Conservation (phyloP, 1,284 basidiomycete species). For the Amylostereum areolatum region DNA sequence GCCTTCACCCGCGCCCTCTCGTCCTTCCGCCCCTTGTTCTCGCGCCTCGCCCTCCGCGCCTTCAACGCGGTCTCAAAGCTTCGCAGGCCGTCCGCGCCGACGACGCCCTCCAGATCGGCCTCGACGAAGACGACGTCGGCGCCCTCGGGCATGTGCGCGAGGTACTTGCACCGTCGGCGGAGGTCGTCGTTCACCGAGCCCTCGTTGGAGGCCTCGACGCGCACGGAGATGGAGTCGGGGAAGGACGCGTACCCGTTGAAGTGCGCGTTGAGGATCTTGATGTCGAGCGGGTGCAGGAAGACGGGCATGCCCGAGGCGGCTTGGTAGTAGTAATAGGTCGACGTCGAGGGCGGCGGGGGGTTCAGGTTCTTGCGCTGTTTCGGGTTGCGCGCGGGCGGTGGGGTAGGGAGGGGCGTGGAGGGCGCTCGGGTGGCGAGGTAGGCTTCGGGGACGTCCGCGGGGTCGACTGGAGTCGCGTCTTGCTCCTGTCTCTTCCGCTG, state of each 20-base stretch:
- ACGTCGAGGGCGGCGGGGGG: slow-evolving; percentile 74
- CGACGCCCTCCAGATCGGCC: slow-evolving; percentile 74
- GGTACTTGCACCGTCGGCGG: slow-evolving; percentile 92
- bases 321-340: slow-evolving; percentile 94
- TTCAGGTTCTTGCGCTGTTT: slow-evolving; percentile 71
- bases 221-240: slow-evolving; percentile 76
- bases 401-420: slow-evolving; percentile 19
- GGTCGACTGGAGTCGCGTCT: slow-evolving; percentile 10
- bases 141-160: slow-evolving; percentile 87
- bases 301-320: slow-evolving; percentile 87
- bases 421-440: slow-evolving; percentile 36
- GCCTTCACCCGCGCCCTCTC: slow-evolving; percentile 73
- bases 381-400: slow-evolving; percentile 32
- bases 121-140: slow-evolving; percentile 95
- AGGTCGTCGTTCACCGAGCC: slow-evolving; percentile 87
- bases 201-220: slow-evolving; percentile 74
- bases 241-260: slow-evolving; percentile 82
- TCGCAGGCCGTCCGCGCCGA: slow-evolving; percentile 66
- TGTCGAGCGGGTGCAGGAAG: slow-evolving; percentile 94
- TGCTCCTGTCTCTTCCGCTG: slow-evolving; percentile 15
- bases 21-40: slow-evolving; percentile 77
- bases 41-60: slow-evolving; percentile 67
- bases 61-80: slow-evolving; percentile 78
- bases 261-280: slow-evolving; percentile 85
- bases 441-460: slow-evolving; percentile 40